Percentiles rank a stretch among this genome's conserved stretches.
These are phyloP conservation scores for Citrus glauca DNA, from an alignment of 345 rosid species.

Conservation along the genomic window DNA sequence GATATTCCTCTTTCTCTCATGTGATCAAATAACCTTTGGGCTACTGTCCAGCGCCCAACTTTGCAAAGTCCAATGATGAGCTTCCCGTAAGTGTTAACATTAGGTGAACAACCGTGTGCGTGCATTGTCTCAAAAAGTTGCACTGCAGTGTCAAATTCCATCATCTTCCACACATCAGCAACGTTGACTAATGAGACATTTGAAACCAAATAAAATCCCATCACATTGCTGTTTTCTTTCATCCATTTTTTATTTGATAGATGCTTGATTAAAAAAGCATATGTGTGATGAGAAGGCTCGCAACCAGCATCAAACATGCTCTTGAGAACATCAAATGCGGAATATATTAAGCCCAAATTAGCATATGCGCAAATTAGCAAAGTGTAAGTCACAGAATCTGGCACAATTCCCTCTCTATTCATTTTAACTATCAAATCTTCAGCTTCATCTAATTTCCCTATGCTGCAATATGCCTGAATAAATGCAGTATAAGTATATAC, in stretches of 20 bases:
- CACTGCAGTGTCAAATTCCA: conserved; percentile 53
- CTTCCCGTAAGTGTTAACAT: conserved; percentile 48
- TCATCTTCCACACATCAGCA: conserved; percentile 48
- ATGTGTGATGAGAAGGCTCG: conserved; percentile 72
- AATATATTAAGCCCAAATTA: conserved; percentile 44
- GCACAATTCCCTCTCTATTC: conserved; percentile 55
- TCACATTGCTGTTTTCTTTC: conserved; percentile 25
- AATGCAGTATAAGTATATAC: conserved; percentile 65
- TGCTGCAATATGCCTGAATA: conserved; percentile 59
- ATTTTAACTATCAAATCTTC: conserved; percentile 60
- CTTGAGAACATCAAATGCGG: conserved; percentile 74
- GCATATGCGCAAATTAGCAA: conserved; percentile 66
- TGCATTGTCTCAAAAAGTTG: conserved; percentile 62
- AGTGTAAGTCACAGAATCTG: conserved; percentile 64
- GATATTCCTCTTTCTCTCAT: conserved; percentile 55
- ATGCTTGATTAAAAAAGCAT: conserved; percentile 58
- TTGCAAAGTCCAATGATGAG: conserved; percentile 71
- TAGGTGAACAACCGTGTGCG: conserved; percentile 56
- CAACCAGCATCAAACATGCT: conserved; percentile 70
- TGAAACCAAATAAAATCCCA: conserved; percentile 27
- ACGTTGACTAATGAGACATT: conserved; percentile 23
- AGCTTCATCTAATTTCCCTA: conserved; percentile 64
- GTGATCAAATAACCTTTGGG: conserved; percentile 41
- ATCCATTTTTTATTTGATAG: conserved; percentile 37
- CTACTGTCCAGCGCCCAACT: conserved; percentile 43